Evolutionary conservation across 371 early-diverging fungal genomes (phyloP).

Genomic region (Dinochytrium kinnereticum): DNA sequence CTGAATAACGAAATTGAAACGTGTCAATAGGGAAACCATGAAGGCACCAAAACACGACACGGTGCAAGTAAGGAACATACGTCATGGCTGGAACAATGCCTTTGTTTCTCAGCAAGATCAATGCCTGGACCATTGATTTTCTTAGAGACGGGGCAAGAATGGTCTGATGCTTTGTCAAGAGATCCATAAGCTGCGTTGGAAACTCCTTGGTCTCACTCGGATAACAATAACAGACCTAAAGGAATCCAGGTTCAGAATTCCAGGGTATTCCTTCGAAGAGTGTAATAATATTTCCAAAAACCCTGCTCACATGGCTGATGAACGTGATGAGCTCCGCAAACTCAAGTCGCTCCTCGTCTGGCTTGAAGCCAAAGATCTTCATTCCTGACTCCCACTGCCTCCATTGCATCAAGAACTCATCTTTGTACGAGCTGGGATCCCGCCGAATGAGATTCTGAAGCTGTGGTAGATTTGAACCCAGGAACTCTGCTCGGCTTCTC

Average conservation of each 20-base stretch:
- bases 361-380: constrained; percentile 86
- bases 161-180: constrained; percentile 78
- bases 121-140: constrained; percentile 84
- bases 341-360: constrained; percentile 74
- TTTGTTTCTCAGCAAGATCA: constrained; percentile 89
- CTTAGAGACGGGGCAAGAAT: constrained; percentile 83
- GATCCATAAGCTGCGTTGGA: constrained; percentile 79
- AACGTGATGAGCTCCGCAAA: constrained; percentile 88
- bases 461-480: constrained; percentile 84
- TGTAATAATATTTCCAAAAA: too few relatives aligned
- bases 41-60: too few relatives aligned
- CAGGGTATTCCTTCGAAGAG: too few relatives aligned
- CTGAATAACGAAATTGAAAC: constrained; percentile 1
- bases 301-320: constrained; percentile 78
- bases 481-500: constrained; percentile 43
- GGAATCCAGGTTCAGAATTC: too few relatives aligned
- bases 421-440: constrained; percentile 88
- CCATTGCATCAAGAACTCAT: constrained; percentile 93
- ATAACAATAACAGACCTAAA: constrained; percentile 76
- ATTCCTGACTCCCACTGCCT: constrained; percentile 88
- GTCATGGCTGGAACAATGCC: constrained; percentile 70
- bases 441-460: constrained; percentile 96
- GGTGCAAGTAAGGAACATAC: too few relatives aligned
- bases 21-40: too few relatives aligned
- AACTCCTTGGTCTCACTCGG: constrained; percentile 75